These are phyloP conservation scores for Lentithecium fluviatile DNA, from an alignment of 495 filamentous ascomycete species.

Conservation along the genomic window DNA sequence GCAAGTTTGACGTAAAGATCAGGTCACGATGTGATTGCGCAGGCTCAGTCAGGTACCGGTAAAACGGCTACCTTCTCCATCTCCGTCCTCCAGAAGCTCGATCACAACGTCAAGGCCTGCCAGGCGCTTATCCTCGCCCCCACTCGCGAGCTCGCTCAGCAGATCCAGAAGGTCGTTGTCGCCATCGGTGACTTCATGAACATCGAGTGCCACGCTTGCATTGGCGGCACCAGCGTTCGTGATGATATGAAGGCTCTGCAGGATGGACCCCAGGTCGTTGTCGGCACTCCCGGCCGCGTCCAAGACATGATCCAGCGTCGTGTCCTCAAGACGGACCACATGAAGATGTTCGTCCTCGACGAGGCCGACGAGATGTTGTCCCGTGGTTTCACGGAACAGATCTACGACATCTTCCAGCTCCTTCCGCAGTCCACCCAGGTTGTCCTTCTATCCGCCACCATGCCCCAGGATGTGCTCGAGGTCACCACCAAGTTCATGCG, in stretches of 20 bases:
- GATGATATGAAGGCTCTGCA: conserved; percentile 97
- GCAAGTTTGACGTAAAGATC: conserved; percentile 36
- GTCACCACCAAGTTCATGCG: conserved; percentile 99
- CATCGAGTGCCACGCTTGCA: conserved; percentile 98
- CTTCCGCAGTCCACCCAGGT: conserved; percentile 97
- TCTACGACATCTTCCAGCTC: conserved; percentile 99
- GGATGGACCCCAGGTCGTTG: conserved; percentile 93
- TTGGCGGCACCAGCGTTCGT: conserved; percentile 95
- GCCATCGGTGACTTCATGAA: conserved; percentile 99
- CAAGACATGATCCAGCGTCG: conserved; percentile 98
- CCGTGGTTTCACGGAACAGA: conserved; percentile 98
- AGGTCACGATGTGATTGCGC: conserved; percentile 98
- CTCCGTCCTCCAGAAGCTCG: conserved; percentile 96
- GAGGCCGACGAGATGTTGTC: conserved; percentile 99
- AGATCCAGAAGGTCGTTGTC: conserved; percentile 98
- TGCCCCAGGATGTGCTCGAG: conserved; percentile 98
- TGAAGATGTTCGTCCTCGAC: conserved; percentile 99
- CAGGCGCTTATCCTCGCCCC: conserved; percentile 94
- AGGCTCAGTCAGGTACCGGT: conserved; percentile 98
- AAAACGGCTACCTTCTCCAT: conserved; percentile 99
- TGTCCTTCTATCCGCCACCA: conserved; percentile 92
- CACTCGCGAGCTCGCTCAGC: conserved; percentile 95
- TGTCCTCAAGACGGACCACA: conserved; percentile 86
- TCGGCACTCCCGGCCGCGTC: conserved; percentile 95
- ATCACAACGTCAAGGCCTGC: conserved; percentile 87